Evolutionary conservation across 495 filamentous ascomycete genomes (phyloP).

Genomic region (Aspergillus campestris): DNA sequence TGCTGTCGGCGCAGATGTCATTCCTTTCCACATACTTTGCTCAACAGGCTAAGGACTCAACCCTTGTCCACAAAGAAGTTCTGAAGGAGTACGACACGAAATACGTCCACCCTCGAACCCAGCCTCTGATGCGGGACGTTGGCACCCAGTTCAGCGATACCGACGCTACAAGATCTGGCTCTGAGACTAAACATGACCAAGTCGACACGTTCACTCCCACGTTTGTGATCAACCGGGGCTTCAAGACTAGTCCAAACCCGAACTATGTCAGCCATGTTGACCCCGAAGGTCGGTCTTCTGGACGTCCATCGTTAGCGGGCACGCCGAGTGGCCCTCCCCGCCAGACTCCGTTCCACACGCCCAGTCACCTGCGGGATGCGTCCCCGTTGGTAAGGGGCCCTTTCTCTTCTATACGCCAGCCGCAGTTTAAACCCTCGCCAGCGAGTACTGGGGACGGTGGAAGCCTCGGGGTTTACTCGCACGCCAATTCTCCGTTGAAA

Average conservation of each 20-base stretch:
- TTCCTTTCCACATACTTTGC: constrained; percentile 61
- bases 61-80: constrained; percentile 82
- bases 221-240: constrained; percentile 70
- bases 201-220: constrained; percentile 71
- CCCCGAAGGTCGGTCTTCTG: constrained; percentile 48
- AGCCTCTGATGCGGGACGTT: constrained; percentile 74
- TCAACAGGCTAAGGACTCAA: constrained; percentile 77
- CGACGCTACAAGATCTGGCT: constrained; percentile 29
- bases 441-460: constrained; percentile 57
- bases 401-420: constrained; percentile 45
- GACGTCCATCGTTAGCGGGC: constrained; percentile 15
- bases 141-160: constrained; percentile 57
- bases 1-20: constrained; percentile 72
- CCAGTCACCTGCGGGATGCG: constrained; percentile 38
- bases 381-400: constrained; percentile 42
- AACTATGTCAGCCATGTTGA: constrained; percentile 76
- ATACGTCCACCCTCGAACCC: constrained; percentile 83
- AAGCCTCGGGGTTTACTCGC: constrained; percentile 68
- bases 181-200: constrained; percentile 39
- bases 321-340: constrained; percentile 23
- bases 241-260: constrained; percentile 78
- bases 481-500: constrained; percentile 72
- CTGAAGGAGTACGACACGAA: constrained; percentile 94
- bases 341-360: constrained; percentile 31
- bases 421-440: constrained; percentile 42